phyloP scores from a whole-genome alignment of 2,329 filamentous ascomycete genomes.

The Colletotrichum chrysophilum region DNA sequence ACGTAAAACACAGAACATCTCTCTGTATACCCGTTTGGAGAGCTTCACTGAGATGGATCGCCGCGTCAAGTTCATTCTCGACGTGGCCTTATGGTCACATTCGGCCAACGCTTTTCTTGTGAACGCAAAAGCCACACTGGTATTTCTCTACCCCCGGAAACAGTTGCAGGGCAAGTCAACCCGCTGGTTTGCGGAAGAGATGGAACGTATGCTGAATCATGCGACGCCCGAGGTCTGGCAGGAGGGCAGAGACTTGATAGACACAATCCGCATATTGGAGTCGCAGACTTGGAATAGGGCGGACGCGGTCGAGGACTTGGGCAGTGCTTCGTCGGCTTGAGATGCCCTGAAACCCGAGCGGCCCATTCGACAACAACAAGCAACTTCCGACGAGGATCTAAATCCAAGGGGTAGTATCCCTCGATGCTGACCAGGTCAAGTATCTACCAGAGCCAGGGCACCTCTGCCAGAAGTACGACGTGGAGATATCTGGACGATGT shows the following conservation, averaged over 20 bases:
- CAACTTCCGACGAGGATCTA: not conserved
- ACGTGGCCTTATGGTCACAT: not conserved
- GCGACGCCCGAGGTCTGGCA: not conserved
- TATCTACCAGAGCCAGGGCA: not conserved
- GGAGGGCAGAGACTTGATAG: not conserved
- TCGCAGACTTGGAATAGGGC: constrained; percentile 74
- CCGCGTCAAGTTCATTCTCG: not conserved
- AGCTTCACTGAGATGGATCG: not conserved
- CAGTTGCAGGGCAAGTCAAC: not conserved
- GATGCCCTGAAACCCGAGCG: not conserved
- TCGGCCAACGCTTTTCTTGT: not conserved
- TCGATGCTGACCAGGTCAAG: not conserved
- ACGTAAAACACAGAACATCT: not conserved
- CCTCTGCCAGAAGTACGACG: not conserved
- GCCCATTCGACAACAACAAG: not conserved
- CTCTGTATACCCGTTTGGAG: not conserved
- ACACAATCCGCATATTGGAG: constrained; percentile 66
- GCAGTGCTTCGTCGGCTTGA: constrained; percentile 36
- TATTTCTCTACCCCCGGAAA: not conserved
- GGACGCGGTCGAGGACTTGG: constrained; percentile 75
- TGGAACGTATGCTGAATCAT: not conserved
- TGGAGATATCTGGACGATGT: not conserved
- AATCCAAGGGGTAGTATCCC: not conserved
- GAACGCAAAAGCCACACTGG: not conserved
- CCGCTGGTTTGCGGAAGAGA: not conserved